Base-by-base conservation (phyloP, 441 rosid genomes). In the Flueggea neowawraea region DNA sequence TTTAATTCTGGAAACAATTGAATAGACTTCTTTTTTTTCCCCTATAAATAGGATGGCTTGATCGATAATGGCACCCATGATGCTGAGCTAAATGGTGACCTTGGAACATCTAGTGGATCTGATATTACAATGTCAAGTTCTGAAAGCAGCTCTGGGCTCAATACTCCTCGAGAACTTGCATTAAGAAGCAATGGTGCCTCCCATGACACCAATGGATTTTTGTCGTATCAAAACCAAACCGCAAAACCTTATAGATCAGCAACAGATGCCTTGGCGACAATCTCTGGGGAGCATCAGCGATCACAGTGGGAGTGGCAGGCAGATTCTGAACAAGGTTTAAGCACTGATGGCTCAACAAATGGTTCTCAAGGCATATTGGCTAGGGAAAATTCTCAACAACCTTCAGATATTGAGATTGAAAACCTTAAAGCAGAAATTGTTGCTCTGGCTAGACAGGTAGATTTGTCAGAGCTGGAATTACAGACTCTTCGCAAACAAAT, bases 401-500 rank as follows among this genome's bases (percentile, higher is more conserved):
- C 72, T 65, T 73, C 92, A 4, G 82, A 74, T 49, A 53, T 66
- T 12, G 96, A 82, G 77, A 78, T 82, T 44, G 90, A 87, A 54
- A 87, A 73, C 77, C 88, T 94, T 55, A 89, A 81, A 77, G 73
- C 82, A 33, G 88, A 94, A 72, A 67, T 84, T 7, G 66, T 72
- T 73, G 69, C 80, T 58, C 57, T 87, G 77, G 65, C 88, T 10
- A 82, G 99, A 68, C 92, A 84, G 73, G 80, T 70, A 15, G 93
- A 89, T 72, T 61, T 89, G 63, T 87, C 92, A 0, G 97, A 89
- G 54, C 54, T 94, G 72, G 99, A 94, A 73, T 72, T 89, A 55
- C 97, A 94, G 68, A 82, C 95, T 52, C 84, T 94, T 33, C 68
- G 99, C 59, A 94, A 89, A 78, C 97, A 86, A 66, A 80, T 94